Evolutionary conservation across 2,329 filamentous ascomycete species (phyloP), one percentile per base, ranked within the genome.

Genomic region (Arthrobotrys musiformis): DNA sequence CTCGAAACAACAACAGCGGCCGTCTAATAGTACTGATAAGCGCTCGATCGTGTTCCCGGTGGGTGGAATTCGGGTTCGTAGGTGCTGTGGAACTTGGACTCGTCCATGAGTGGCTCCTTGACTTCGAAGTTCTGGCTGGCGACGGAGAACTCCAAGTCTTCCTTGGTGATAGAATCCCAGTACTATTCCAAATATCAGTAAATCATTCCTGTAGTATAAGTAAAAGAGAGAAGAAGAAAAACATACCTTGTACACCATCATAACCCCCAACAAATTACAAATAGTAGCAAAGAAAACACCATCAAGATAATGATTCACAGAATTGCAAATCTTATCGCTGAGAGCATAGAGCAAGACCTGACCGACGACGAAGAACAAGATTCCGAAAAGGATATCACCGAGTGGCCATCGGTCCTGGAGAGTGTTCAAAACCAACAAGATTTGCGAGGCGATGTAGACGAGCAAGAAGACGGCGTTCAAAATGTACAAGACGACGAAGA

Each of bases 181-280:
- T 97, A 99, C 93, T 95, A 80, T 66, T 26, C 33, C 26, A n/a
- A 17, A 40, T 8, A 79, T 85, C 81, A 85, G 83, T 72, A n/a
- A n/a, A n/a, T n/a, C n/a, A n/a, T n/a, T n/a, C n/a, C n/a, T n/a
- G n/a, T n/a, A n/a, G n/a, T n/a, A n/a, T n/a, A n/a, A n/a, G n/a
- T n/a, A 54, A 60, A 52, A 30, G 2, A n/a, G 40, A 42, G n/a
- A 42, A 19, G 7, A 24, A 24, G 17, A 19, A 26, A 52, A 68
- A 82, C 85, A 79, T 84, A 90, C 93, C 91, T 99, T 99, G 88
- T 99, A 99, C 40, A 99, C 90, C 95, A 98, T 99, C 95, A 99
- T 99, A 78, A 99, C 94, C 11, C 90, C 93, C 48, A 99, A 86
- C 50, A 99, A 85, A 82, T 99, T 99, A 86, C 93, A 95, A 68